Evolutionary conservation across 371 early-diverging fungal species (phyloP).

Genomic region (Mortierella sp.): DNA sequence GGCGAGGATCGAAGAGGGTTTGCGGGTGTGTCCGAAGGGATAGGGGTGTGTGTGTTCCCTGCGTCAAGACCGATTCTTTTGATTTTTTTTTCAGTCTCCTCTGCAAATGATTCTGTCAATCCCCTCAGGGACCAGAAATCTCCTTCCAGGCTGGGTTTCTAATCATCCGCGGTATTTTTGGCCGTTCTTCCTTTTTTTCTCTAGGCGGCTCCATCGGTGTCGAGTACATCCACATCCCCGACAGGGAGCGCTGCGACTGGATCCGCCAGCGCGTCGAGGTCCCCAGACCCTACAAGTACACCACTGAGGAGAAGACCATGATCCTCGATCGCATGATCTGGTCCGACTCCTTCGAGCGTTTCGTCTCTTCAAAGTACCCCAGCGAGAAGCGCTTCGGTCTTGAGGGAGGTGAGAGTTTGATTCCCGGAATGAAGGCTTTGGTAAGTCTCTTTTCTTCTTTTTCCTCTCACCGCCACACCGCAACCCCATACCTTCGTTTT

Average conservation of each 20-base stretch:
- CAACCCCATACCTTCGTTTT: neutral
- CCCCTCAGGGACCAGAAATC: constrained; percentile 10
- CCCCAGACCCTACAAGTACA: constrained; percentile 87
- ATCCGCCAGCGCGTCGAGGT: constrained; percentile 92
- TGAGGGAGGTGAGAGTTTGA: constrained; percentile 97
- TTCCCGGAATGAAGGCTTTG: constrained; percentile 98
- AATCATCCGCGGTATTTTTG: constrained; percentile 22
- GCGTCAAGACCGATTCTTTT: constrained; percentile 1
- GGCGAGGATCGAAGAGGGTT: neutral
- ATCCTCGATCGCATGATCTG: constrained; percentile 97
- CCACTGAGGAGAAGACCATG: constrained; percentile 87
- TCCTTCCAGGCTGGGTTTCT: constrained; percentile 24
- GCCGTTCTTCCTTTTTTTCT: constrained; percentile 9
- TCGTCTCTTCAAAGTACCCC: constrained; percentile 95
- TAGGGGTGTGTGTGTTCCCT: neutral
- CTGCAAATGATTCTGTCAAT: constrained; percentile 4
- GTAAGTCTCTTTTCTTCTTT: constrained; percentile 59
- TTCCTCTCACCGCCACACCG: neutral
- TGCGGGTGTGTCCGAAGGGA: neutral
- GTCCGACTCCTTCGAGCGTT: constrained; percentile 97
- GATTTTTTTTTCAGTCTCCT: constrained; percentile 4
- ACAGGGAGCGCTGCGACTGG: constrained; percentile 97
- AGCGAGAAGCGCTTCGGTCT: constrained; percentile 98
- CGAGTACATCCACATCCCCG: constrained; percentile 98
- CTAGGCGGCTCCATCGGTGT: constrained; percentile 91